Evolutionary conservation across 2,329 filamentous ascomycete species (phyloP), one percentile per base, ranked within the genome.

Genomic region (Exophiala aquamarina): DNA sequence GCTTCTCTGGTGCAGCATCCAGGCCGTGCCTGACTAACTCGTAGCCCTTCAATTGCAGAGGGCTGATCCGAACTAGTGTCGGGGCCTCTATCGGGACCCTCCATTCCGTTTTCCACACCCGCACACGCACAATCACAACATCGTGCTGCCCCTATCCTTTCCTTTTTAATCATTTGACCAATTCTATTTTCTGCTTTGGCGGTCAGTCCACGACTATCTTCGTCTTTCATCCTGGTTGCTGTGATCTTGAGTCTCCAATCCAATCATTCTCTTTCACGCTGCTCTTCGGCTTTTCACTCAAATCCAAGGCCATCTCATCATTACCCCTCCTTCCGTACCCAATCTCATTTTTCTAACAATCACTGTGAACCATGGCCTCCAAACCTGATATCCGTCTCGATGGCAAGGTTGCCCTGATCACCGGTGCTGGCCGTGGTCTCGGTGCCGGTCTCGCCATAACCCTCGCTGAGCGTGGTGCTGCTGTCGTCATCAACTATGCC

Each of bases 401-500:
- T 18, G 66, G 66, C 49, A 70, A 69, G 56, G 66, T 70, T 31
- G 67, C 66, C 39, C 50, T 69, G 6, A 63, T 70, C 45, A 69
- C 67, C 9, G 64, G 64, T 42, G 62, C 64, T 11, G 62, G 63
- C 33, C 59, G 64, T 33, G 66, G 68, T 18, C 63, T 70, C 31
- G 67, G 66, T 13, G 56, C 62, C 33, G 61, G 61, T 15, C 60
- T 66, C 13, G 66, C 67, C 3, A 56, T 62, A 17, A 64, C 62
- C 18, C 66, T 69, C 33, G 66, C 66, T 11, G 57, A 60, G 19
- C 62, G 64, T 15, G 64, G 65, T 36, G 61, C 64, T 21, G 56
- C 55, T 20, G 58, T 66, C 14, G 58, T 70, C 29, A 62, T 77
- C 49, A 69, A 72, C 50, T 74, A 76, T 56, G 70, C 73, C 46